A percentile compares a stretch with the other conserved stretches of the same genome.
These are phyloP conservation scores for Colletotrichum australisinense DNA, from an alignment of 2,329 filamentous ascomycete species.

Conservation along the genomic window DNA sequence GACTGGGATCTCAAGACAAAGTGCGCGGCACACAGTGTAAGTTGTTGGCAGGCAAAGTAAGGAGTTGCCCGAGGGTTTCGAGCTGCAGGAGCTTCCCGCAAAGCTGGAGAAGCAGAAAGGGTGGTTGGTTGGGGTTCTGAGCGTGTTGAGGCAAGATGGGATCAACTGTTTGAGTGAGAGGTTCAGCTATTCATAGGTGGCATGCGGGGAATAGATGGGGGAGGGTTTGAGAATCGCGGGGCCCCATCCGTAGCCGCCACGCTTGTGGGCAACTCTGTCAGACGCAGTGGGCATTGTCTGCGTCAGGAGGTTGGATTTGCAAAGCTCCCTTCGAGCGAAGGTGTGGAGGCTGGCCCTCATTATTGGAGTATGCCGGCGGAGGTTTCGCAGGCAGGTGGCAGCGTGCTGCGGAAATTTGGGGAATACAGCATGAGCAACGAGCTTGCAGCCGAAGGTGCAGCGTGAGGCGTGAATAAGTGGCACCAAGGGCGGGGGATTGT, in stretches of 20 bases:
- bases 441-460: conserved; percentile 9
- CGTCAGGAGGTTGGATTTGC: conserved; percentile 8
- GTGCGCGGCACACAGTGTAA: conserved; percentile 4
- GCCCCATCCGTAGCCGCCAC: conserved; percentile 13
- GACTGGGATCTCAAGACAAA: background rate
- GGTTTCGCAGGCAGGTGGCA: background rate
- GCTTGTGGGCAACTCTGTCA: conserved; percentile 16
- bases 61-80: conserved; percentile 9
- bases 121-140: conserved; percentile 1
- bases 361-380: conserved; percentile 7
- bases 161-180: conserved; percentile 17
- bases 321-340: conserved; percentile 36
- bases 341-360: conserved; percentile 21
- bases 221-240: conserved; percentile 32
- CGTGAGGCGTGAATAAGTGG: background rate
- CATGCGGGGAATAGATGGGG: conserved; percentile 25
- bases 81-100: conserved; percentile 26
- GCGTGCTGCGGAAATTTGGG: background rate
- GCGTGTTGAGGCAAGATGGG: background rate
- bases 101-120: background rate
- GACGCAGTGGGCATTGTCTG: conserved; percentile 11
- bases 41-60: background rate
- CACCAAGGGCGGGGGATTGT: conserved; percentile 4
- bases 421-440: background rate
- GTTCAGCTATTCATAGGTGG: conserved; percentile 18